phyloP scores from a whole-genome alignment of 805 yeast species.

The Sugiyamaella mastotermitis region DNA sequence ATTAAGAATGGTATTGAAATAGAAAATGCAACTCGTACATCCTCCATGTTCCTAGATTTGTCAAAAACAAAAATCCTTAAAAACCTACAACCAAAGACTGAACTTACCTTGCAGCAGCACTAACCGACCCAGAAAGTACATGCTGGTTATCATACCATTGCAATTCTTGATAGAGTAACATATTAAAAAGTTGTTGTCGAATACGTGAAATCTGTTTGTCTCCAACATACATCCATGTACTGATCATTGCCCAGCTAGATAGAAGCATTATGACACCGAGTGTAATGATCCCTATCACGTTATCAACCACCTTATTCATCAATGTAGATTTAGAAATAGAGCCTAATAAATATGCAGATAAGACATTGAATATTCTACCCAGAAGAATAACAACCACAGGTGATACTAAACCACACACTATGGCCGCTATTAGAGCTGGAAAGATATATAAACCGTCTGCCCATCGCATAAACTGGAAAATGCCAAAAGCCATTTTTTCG shows the following conservation, averaged over 20 bases:
- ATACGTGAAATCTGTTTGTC: slow-evolving; percentile 61
- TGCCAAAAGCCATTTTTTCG: no score
- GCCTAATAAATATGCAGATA: slow-evolving; percentile 34
- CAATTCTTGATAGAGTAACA: slow-evolving; percentile 42
- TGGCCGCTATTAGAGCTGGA: slow-evolving; percentile 9
- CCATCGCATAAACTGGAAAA: no score
- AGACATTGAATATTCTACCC: slow-evolving; percentile 53
- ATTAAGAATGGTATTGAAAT: slow-evolving; percentile 56
- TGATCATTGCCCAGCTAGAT: slow-evolving; percentile 48
- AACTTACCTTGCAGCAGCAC: no score
- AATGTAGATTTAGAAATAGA: slow-evolving; percentile 29
- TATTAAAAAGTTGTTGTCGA: slow-evolving; percentile 39
- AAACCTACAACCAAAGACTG: no score
- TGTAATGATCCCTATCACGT: slow-evolving; percentile 36
- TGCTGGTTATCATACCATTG: slow-evolving; percentile 60
- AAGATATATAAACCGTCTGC: no score
- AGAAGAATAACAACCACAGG: slow-evolving; percentile 46
- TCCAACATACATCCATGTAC: slow-evolving; percentile 63
- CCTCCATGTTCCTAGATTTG: slow-evolving; percentile 73
- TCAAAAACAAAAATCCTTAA: no score
- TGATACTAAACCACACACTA: slow-evolving; percentile 6
- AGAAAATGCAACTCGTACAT: slow-evolving; percentile 58
- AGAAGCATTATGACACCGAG: slow-evolving; percentile 43
- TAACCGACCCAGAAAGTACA: slow-evolving; percentile 57
- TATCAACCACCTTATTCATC: slow-evolving; percentile 32